These are phyloP conservation scores for Sporothrix phasma DNA, from an alignment of 2,329 filamentous ascomycete genomes.

Conservation along the genomic window DNA sequence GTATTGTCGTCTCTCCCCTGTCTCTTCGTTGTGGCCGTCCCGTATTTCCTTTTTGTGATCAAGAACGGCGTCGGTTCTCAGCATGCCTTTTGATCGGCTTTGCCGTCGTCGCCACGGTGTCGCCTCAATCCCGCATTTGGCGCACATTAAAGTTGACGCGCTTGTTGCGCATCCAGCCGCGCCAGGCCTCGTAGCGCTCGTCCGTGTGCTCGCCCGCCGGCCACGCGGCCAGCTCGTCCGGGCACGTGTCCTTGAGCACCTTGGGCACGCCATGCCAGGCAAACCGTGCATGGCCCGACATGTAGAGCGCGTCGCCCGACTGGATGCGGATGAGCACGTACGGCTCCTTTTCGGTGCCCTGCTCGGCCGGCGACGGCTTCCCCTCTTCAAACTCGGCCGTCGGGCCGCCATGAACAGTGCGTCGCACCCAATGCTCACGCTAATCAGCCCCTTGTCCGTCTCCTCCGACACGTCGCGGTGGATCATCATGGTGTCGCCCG, in stretches of 20 bases:
- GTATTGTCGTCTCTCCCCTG: too few relatives aligned
- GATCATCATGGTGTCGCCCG: slow-evolving; percentile 82
- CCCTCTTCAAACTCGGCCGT: slow-evolving; percentile 24
- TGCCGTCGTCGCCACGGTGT: too few relatives aligned
- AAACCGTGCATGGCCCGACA: slow-evolving; percentile 71
- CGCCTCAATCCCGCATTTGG: slow-evolving; percentile 59
- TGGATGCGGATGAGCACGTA: slow-evolving; percentile 57
- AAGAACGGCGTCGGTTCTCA: not conserved
- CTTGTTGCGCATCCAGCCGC: slow-evolving; percentile 80
- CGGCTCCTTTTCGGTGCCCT: slow-evolving; percentile 27
- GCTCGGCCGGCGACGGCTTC: not conserved
- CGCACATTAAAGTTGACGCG: slow-evolving; percentile 86
- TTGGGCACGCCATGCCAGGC: slow-evolving; percentile 96
- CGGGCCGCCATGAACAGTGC: slow-evolving; percentile 77
- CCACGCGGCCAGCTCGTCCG: slow-evolving; percentile 64
- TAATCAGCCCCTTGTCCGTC: slow-evolving; percentile 67
- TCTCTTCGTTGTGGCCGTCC: too few relatives aligned
- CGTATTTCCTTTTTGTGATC: not conserved
- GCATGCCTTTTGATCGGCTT: too few relatives aligned
- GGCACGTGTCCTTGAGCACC: slow-evolving; percentile 70
- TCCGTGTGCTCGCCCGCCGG: slow-evolving; percentile 39
- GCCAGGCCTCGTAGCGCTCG: slow-evolving; percentile 57
- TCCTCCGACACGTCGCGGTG: slow-evolving; percentile 91
- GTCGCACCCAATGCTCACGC: slow-evolving; percentile 83
- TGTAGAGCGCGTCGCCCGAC: slow-evolving; percentile 84